Evolutionary conservation across 2,329 filamentous ascomycete species (phyloP), one percentile per base, ranked within the genome.

Genomic region (Aspergillus intermedius): DNA sequence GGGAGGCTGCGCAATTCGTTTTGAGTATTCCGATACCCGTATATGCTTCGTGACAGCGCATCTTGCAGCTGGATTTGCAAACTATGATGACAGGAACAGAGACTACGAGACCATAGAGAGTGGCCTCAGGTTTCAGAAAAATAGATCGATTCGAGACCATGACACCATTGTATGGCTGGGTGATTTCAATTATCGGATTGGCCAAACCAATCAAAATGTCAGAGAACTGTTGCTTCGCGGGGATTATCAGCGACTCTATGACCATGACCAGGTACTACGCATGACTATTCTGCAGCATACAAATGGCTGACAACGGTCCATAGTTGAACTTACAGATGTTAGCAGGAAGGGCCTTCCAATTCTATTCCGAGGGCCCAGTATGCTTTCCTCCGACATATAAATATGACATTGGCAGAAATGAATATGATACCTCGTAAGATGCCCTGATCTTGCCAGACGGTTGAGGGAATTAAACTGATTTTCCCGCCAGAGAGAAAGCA

Each of bases 151-250:
- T 53, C 88, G 93, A 59, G 87, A 97, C 64, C 93, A 98, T 64
- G 89, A 86, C 55, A 84, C 87, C 19, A 85, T 97, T 32, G 85
- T 96, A 46, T 98, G 93, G 91, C 79, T 96, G 39, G 93, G 93
- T 4, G 93, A 98, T 67, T 98, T 98, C 75, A 98, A 98, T 65
- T 98, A 98, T 69, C 86, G 93, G 15, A 95, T 98, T 59, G 91
- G 91, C 1, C 77, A 97, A 49, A 79, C 78, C 41, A 83, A 88
- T 55, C 89, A 95, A 35, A 83, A 79, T 51, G 88, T 89, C 6
- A 84, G 87, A 56, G 79, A 83, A 28, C 73, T 95, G 8, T 82
- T 95, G 47, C 80, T 84, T 58, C 77, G 80, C 47, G 76, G 80
- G 22, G 86, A 96, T 60, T 75, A 95, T 9, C 87, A 86, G 48